phyloP scores from a whole-genome alignment of 768 basidiomycete species.

The Suillus decipiens region DNA sequence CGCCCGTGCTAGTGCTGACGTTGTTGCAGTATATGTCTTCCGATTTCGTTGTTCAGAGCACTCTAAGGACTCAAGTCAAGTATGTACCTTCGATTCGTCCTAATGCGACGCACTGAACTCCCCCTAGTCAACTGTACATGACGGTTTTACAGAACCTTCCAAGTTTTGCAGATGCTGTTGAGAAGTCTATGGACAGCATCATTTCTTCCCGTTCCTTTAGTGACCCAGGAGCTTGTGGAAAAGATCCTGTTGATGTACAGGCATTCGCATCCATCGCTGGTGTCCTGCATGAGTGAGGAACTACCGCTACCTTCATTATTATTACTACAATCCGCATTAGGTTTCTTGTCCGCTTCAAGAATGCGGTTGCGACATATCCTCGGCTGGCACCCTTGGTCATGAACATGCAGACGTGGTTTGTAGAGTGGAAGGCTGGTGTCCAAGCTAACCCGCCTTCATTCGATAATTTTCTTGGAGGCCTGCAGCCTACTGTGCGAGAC shows the following conservation, averaged over 20 bases:
- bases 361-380: conserved; percentile 48
- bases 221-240: conserved; percentile 23
- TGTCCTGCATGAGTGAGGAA: conserved; percentile 52
- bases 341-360: conserved; percentile 60
- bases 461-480: conserved; percentile 41
- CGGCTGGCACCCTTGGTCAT: conserved; percentile 42
- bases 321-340: conserved; percentile 31
- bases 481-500: conserved; percentile 33
- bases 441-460: conserved; percentile 41
- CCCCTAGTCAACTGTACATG: conserved; percentile 44
- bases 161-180: conserved; percentile 41
- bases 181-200: conserved; percentile 39
- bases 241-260: conserved; percentile 37
- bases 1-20: background rate
- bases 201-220: conserved; percentile 34
- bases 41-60: conserved; percentile 59
- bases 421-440: conserved; percentile 48
- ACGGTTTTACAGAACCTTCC: conserved; percentile 48
- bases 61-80: conserved; percentile 52
- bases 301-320: background rate
- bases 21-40: conserved; percentile 55
- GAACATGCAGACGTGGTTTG: conserved; percentile 46
- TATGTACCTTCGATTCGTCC: conserved; percentile 24
- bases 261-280: conserved; percentile 48
- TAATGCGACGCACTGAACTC: conserved; percentile 5